Evolutionary conservation across 495 filamentous ascomycete genomes (phyloP).

Genomic region (Penicillium crystallinum): DNA sequence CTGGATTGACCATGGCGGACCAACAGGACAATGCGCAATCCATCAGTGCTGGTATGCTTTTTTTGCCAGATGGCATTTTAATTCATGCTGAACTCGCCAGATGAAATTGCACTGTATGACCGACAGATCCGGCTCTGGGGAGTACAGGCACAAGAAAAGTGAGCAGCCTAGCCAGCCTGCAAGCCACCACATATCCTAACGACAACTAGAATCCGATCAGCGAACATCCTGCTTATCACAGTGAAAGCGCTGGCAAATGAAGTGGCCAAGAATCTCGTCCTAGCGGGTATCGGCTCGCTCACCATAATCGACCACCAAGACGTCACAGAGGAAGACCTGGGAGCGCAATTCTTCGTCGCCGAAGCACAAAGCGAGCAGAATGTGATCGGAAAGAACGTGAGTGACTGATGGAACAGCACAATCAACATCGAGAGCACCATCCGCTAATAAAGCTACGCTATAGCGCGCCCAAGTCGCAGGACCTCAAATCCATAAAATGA

Average conservation of each 20-base stretch:
- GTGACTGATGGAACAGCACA: background rate
- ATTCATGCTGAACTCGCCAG: conserved; percentile 36
- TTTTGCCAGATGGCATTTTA: background rate
- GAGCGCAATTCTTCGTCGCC: conserved; percentile 82
- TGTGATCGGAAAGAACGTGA: conserved; percentile 68
- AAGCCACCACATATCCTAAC: background rate
- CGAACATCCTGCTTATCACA: conserved; percentile 84
- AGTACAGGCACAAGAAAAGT: conserved; percentile 84
- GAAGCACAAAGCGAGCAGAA: conserved; percentile 43
- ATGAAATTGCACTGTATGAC: conserved; percentile 97
- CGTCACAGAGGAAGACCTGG: conserved; percentile 76
- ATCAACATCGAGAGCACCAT: background rate
- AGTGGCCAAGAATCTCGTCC: conserved; percentile 94
- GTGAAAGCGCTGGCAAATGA: conserved; percentile 91
- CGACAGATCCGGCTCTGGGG: conserved; percentile 98
- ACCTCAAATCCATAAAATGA: conserved; percentile 74
- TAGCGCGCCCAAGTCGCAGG: conserved; percentile 78
- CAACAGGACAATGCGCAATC: conserved; percentile 29
- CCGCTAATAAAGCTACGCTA: conserved; percentile 2
- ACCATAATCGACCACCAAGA: conserved; percentile 79
- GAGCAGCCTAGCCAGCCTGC: conserved; percentile 10
- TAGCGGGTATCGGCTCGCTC: conserved; percentile 87
- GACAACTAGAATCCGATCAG: conserved; percentile 50
- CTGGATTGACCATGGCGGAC: conserved; percentile 26
- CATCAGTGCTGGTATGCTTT: conserved; percentile 48